phyloP scores from a whole-genome alignment of 2,329 filamentous ascomycete species.

The Exophiala sp. region DNA sequence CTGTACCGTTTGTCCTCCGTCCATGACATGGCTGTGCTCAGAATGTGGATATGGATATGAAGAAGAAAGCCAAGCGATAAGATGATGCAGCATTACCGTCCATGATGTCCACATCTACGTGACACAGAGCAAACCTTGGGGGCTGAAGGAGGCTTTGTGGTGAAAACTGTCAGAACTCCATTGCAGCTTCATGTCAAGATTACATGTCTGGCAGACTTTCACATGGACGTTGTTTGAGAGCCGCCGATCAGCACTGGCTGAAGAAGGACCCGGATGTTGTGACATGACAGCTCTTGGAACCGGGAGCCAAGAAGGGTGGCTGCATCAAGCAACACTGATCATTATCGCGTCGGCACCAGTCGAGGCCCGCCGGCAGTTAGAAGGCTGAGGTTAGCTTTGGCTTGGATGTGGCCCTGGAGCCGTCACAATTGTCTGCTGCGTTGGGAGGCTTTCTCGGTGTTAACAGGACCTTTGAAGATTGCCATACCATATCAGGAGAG shows the following conservation, averaged over 20 bases:
- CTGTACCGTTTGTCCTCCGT: neutral
- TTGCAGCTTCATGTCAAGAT: neutral
- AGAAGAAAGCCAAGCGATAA: neutral
- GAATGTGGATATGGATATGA: neutral
- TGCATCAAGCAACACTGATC: constrained; percentile 5
- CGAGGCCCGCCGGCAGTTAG: neutral
- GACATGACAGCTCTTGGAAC: neutral
- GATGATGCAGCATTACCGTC: neutral
- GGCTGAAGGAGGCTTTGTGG: neutral
- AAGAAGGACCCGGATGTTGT: neutral
- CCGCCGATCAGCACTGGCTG: neutral
- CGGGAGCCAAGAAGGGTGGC: constrained; percentile 7
- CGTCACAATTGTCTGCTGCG: neutral
- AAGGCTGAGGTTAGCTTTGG: neutral
- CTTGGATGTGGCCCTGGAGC: too few relatives aligned
- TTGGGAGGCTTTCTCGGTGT: too few relatives aligned
- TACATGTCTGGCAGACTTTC: neutral
- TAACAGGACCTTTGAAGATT: neutral
- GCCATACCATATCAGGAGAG: neutral
- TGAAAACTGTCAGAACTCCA: too few relatives aligned
- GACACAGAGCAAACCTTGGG: neutral
- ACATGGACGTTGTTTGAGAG: neutral
- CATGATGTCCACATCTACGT: neutral
- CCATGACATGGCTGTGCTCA: neutral
- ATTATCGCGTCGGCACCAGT: neutral